Evolutionary conservation across 192 early-diverging fungal species (phyloP).

Genomic region (Backusella circina): DNA sequence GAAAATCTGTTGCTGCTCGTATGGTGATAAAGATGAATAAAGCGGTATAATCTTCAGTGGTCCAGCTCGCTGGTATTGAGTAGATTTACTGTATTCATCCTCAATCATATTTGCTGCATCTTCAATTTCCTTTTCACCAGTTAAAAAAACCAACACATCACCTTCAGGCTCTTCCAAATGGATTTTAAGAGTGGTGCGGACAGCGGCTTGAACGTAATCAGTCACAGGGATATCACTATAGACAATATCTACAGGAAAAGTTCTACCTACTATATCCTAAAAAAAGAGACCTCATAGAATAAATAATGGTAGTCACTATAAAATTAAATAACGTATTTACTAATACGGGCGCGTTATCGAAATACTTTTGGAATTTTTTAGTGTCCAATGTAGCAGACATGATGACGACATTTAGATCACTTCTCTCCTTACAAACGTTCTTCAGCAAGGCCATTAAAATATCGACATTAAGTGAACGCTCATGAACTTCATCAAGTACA

Average conservation of each 20-base stretch:
- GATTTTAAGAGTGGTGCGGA: constrained; percentile 91
- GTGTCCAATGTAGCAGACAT: constrained; percentile 99
- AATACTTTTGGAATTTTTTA: constrained; percentile 98
- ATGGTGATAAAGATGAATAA: constrained; percentile 89
- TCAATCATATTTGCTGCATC: constrained; percentile 85
- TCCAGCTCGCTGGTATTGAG: constrained; percentile 56
- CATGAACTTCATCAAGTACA: constrained; percentile 98
- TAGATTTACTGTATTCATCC: constrained; percentile 67
- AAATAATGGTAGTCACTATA: neutral
- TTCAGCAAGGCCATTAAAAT: constrained; percentile 98
- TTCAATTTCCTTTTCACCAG: constrained; percentile 99
- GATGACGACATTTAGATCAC: constrained; percentile 89
- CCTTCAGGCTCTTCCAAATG: constrained; percentile 91
- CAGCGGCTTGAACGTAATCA: constrained; percentile 95
- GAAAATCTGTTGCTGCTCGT: constrained; percentile 91
- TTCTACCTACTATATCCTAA: constrained; percentile 86
- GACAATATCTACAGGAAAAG: constrained; percentile 97
- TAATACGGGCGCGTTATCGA: constrained; percentile 90
- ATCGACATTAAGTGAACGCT: constrained; percentile 93
- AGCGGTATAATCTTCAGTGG: constrained; percentile 83
- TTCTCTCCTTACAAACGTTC: constrained; percentile 68
- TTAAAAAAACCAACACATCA: constrained; percentile 95
- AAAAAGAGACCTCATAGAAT: neutral
- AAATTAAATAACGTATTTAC: constrained; percentile 36
- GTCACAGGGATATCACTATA: constrained; percentile 94